phyloP scores from a whole-genome alignment of 208 protist species.

The Trypanosoma rangeli region DNA sequence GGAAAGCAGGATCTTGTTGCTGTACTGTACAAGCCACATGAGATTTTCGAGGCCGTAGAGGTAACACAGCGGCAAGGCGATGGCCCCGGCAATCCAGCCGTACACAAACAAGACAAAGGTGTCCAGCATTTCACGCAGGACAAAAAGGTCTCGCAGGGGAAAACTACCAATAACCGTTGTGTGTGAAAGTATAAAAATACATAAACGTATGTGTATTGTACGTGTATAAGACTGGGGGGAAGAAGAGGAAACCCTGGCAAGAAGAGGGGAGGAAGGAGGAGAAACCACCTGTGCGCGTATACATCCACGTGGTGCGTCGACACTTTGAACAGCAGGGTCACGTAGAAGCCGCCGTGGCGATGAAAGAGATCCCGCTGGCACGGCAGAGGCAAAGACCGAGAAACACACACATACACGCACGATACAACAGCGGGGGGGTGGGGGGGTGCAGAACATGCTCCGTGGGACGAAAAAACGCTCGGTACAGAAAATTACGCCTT shows the following conservation, averaged over 20 bases:
- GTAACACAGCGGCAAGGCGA: conserved; percentile 39
- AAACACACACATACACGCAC: no score
- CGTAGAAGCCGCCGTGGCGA: no score
- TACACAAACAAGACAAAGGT: conserved; percentile 37
- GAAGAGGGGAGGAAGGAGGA: no score
- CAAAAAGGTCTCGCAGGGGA: not conserved
- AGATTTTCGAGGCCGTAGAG: conserved; percentile 55
- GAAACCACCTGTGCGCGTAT: no score
- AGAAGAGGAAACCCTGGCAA: conserved; percentile 12
- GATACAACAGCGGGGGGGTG: no score
- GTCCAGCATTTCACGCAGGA: conserved; percentile 6
- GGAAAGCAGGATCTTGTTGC: conserved; percentile 21
- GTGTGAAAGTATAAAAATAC: conserved; percentile 7
- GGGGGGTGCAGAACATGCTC: no score
- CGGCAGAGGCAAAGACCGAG: no score
- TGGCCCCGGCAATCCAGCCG: conserved; percentile 53
- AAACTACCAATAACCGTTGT: no score
- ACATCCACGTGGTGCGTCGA: no score
- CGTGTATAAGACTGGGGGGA: not conserved
- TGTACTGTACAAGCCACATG: conserved; percentile 24
- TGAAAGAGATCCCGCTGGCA: no score
- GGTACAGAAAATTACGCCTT: not conserved
- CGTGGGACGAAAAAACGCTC: not conserved
- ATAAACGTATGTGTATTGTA: not conserved
- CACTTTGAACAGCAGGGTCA: no score